Conservation (phyloP, 176 grass and related monocot genomes). For the Aegilops speltoides region DNA sequence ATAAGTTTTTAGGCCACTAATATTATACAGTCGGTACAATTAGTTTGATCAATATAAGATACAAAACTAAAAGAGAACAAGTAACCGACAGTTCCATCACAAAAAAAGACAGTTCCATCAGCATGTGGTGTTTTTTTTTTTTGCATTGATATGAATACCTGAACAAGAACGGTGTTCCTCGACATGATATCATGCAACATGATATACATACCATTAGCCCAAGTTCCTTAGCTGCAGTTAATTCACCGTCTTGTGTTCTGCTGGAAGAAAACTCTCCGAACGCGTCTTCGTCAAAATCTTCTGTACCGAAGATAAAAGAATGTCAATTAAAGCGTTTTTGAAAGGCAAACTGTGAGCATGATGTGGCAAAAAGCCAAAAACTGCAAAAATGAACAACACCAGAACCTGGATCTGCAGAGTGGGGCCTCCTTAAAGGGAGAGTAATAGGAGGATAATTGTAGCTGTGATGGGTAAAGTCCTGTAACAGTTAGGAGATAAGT, state of each 20-base stretch:
- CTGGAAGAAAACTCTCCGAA: constrained; percentile 36
- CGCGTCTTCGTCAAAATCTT: constrained; percentile 48
- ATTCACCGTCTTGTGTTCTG: constrained; percentile 28
- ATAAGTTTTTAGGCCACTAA: background rate
- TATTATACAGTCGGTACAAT: background rate
- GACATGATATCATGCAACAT: constrained; percentile 9
- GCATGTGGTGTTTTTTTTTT: background rate
- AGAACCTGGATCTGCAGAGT: constrained; percentile 54
- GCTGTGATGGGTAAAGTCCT: constrained; percentile 44
- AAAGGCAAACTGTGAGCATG: background rate
- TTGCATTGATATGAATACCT: constrained; percentile 1
- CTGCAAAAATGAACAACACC: background rate
- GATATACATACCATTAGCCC: constrained; percentile 47
- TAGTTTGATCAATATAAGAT: background rate
- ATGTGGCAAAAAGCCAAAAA: background rate
- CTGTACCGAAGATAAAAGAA: constrained; percentile 4
- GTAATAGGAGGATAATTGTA: constrained; percentile 40
- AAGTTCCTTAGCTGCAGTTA: constrained; percentile 48
- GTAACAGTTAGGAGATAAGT: background rate
- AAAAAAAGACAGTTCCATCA: background rate
- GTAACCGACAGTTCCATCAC: background rate
- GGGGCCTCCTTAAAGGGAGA: constrained; percentile 43
- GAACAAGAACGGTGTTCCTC: constrained; percentile 7
- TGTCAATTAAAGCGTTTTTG: background rate
- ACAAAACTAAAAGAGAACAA: background rate